Conservation (phyloP, 495 filamentous ascomycete genomes). For the Aspergillus incahuasiensis region DNA sequence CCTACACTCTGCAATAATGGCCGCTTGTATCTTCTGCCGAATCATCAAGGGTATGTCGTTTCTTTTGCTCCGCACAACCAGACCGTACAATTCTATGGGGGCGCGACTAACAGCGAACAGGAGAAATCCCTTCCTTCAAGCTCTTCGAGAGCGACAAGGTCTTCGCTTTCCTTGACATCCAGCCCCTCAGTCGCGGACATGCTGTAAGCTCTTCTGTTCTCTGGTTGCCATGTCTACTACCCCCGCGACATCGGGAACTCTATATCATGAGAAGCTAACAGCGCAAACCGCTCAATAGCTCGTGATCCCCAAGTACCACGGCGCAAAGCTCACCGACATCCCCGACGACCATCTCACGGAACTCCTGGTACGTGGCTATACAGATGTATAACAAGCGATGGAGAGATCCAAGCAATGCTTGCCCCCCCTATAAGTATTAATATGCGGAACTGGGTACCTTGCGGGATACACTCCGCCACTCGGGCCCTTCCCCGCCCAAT, state of each 20-base stretch:
- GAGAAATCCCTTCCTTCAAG: constrained; percentile 93
- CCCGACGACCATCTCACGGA: constrained; percentile 85
- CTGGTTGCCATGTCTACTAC: background rate
- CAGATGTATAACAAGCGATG: background rate
- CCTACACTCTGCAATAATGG: constrained; percentile 23
- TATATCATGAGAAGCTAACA: constrained; percentile 3
- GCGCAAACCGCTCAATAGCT: constrained; percentile 50
- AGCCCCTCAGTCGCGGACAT: constrained; percentile 79
- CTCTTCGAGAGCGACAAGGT: constrained; percentile 90
- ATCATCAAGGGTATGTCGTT: constrained; percentile 81
- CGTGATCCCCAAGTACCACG: constrained; percentile 94
- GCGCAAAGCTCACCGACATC: constrained; percentile 86
- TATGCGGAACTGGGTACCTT: constrained; percentile 18
- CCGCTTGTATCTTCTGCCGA: constrained; percentile 93
- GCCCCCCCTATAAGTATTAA: background rate
- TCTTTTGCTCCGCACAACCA: background rate
- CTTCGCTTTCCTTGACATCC: constrained; percentile 94
- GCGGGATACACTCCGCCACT: constrained; percentile 8
- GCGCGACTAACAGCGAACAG: constrained; percentile 38
- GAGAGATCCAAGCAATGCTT: background rate
- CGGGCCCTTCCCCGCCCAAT: background rate
- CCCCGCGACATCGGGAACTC: constrained; percentile 12
- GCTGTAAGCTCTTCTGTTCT: constrained; percentile 49
- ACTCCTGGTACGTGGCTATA: constrained; percentile 58
- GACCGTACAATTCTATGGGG: background rate